Evolutionary conservation across 306 rosid species (phyloP), one percentile per base, ranked within the genome.

Genomic region (Vigna nakashimae): DNA sequence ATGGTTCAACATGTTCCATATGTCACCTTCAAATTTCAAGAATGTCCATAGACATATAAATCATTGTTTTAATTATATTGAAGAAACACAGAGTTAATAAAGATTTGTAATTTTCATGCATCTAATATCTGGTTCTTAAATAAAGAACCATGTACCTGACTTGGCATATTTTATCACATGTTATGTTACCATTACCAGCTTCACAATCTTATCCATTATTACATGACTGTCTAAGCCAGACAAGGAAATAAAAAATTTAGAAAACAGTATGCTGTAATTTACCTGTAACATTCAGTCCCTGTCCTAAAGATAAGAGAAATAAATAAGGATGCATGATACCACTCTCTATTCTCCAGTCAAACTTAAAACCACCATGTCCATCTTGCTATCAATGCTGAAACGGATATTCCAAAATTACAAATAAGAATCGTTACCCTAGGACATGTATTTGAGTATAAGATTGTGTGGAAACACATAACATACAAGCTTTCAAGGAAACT

Each of bases 211-310:
- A 58, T 78, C 17, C 60, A 22, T 71, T 69, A 71, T 71, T 69
- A 65, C 26, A 51, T 76, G 36, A 13, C 30, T 16, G 42, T 76
- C 73, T 71, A 46, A 53, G 49, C 80, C 82, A 76, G 40, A 66
- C 20, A 58, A 62, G 66, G 45, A 65, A 80, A 71, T 15, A 72
- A 56, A 76, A 43, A 62, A 28, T 46, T 56, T 65, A 56, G 28
- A 55, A 10, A 69, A 43, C 26, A 43, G 18, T 53, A 26, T 76
- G 71, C 58, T 40, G 70, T 77, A 81, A 66, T 69, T 85, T 86
- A 91, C 97, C 90, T 84, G 82, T 58, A 78, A 79, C 57, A 63
- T 53, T 42, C 69, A 36, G 36, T 78, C 83, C 67, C 81, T 36
- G 63, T 63, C 74, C 74, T 52, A 77, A 34, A 68, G 70, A 67